These are phyloP conservation scores for Coemansia sp. DNA, from an alignment of 192 early-diverging fungal species.

Conservation along the genomic window DNA sequence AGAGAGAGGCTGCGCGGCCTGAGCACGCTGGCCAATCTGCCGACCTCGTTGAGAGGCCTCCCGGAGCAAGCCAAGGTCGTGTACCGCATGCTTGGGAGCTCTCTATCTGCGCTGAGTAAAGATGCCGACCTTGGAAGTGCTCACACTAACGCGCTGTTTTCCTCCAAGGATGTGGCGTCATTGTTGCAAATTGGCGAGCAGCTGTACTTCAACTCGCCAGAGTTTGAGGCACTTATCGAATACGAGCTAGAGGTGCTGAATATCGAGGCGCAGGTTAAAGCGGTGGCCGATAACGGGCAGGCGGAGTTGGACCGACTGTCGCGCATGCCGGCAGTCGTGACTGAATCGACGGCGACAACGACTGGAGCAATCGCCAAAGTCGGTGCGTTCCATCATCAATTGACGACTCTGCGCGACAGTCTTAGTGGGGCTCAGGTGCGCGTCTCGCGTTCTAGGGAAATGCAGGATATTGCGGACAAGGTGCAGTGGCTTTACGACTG, in stretches of 20 bases:
- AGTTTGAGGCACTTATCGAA: slow-evolving; percentile 48
- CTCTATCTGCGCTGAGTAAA: background rate
- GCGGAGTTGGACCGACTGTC: slow-evolving; percentile 16
- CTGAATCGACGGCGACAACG: background rate
- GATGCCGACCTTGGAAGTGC: background rate
- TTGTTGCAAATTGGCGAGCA: slow-evolving; percentile 42
- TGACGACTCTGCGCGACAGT: background rate
- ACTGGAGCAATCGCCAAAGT: background rate
- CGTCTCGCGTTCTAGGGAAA: background rate
- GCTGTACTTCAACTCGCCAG: slow-evolving; percentile 48
- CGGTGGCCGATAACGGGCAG: background rate
- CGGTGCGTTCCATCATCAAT: background rate
- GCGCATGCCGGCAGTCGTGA: background rate
- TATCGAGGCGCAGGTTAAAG: slow-evolving; percentile 14
- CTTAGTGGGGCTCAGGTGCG: background rate
- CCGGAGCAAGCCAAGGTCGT: slow-evolving; percentile 27
- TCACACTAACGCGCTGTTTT: slow-evolving; percentile 9
- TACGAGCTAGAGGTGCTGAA: slow-evolving; percentile 29
- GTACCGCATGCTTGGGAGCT: slow-evolving; percentile 21
- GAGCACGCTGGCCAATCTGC: background rate
- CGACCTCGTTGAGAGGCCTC: background rate
- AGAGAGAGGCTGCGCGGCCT: slow-evolving; percentile 1
- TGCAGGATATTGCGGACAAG: slow-evolving; percentile 8
- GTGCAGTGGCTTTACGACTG: slow-evolving; percentile 19
- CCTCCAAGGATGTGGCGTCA: slow-evolving; percentile 22